A percentile compares a stretch with the other conserved stretches of the same genome.
Conservation (phyloP, 2,329 filamentous ascomycete species). For the Fusarium nygamai region DNA sequence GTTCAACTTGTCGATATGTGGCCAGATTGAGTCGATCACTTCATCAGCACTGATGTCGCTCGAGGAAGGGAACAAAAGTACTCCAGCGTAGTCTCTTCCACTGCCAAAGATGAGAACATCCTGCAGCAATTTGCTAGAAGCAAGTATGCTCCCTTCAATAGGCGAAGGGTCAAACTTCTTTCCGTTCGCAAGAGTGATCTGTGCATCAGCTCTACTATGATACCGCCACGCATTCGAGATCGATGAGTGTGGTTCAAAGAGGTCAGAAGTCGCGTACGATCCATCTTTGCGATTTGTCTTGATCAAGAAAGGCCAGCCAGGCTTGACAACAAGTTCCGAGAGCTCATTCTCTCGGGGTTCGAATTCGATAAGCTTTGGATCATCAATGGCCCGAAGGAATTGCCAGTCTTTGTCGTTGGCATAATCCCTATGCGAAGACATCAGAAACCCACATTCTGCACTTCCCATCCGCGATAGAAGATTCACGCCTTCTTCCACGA, state of each 20-base stretch:
- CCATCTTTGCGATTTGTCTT: slow-evolving; percentile 68
- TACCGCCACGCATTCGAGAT: slow-evolving; percentile 69
- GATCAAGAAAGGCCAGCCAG: slow-evolving; percentile 67
- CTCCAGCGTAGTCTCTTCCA: slow-evolving; percentile 64
- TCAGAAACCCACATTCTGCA: slow-evolving; percentile 72
- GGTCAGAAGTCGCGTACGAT: slow-evolving; percentile 70
- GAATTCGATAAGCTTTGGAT: slow-evolving; percentile 53
- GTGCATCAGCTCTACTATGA: slow-evolving; percentile 68
- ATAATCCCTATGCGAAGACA: slow-evolving; percentile 70
- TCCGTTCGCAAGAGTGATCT: slow-evolving; percentile 70
- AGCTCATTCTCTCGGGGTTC: slow-evolving; percentile 55
- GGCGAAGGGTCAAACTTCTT: slow-evolving; percentile 75
- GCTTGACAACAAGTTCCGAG: slow-evolving; percentile 64
- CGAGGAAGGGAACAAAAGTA: slow-evolving; percentile 60
- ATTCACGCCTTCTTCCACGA: slow-evolving; percentile 62
- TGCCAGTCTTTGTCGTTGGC: slow-evolving; percentile 67
- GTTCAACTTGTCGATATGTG: slow-evolving; percentile 59
- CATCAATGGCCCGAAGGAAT: slow-evolving; percentile 59
- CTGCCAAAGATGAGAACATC: slow-evolving; percentile 71
- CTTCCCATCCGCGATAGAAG: slow-evolving; percentile 72
- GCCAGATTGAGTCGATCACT: slow-evolving; percentile 54
- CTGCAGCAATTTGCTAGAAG: slow-evolving; percentile 53
- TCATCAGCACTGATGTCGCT: slow-evolving; percentile 45
- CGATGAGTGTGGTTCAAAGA: slow-evolving; percentile 65
- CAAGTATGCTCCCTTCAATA: slow-evolving; percentile 64